Conservation (phyloP, 495 filamentous ascomycete species). For the Aspergillus campestris region DNA sequence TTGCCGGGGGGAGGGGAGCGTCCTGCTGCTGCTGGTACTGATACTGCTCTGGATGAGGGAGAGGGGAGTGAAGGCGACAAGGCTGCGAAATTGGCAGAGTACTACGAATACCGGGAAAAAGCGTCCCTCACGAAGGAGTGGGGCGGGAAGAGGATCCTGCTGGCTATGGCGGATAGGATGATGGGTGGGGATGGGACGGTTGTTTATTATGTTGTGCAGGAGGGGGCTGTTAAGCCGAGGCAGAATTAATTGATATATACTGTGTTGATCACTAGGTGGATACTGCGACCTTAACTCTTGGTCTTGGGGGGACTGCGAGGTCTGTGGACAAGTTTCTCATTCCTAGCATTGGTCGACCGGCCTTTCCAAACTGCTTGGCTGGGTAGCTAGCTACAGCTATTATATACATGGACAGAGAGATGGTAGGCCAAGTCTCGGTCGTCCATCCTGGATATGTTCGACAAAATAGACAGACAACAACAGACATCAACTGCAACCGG, state of each 20-base stretch:
- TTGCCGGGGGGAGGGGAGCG: constrained; percentile 39
- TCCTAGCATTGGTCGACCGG: background rate
- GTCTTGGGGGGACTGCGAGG: too few species aligned
- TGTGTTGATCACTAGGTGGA: background rate
- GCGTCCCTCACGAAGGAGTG: constrained; percentile 25
- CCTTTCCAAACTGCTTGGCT: background rate
- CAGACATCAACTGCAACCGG: constrained; percentile 15
- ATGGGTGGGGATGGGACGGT: constrained; percentile 78
- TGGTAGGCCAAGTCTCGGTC: background rate
- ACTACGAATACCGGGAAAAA: constrained; percentile 29
- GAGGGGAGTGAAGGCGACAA: constrained; percentile 17
- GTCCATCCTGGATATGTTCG: background rate
- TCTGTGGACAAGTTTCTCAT: too few species aligned
- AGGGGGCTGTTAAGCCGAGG: constrained; percentile 90
- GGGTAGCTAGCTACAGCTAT: too few species aligned
- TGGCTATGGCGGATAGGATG: constrained; percentile 63
- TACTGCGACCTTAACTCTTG: too few species aligned
- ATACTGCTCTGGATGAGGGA: constrained; percentile 12
- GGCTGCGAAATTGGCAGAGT: constrained; percentile 25
- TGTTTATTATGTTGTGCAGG: constrained; percentile 90
- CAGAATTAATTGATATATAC: constrained; percentile 63
- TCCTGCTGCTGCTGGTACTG: constrained; percentile 7
- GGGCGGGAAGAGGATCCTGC: constrained; percentile 60
- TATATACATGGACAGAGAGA: constrained; percentile 5
- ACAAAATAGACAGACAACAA: constrained; percentile 2